Evolutionary conservation across 331 rosid species (phyloP), one percentile per base, ranked within the genome.

Genomic region (Acacia pycnantha): DNA sequence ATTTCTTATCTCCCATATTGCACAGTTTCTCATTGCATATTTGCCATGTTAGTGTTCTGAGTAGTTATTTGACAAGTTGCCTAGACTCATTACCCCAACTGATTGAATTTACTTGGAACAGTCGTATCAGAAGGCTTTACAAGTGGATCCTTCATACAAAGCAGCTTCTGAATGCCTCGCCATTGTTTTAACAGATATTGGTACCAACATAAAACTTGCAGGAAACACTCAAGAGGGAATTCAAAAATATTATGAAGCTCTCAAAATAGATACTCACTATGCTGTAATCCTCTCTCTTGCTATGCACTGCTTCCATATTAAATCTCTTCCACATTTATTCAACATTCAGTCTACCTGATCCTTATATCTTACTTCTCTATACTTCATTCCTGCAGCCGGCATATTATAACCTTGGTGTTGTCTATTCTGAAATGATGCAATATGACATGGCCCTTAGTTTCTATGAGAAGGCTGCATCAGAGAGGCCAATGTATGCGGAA

Each of bases 401-500:
- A 16, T 95, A 92, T 84, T 95, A 95, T 85, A 95, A 95, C 78
- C 99, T 95, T 80, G 99, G 99, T 21, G 99, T 95, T 83, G 97
- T 95, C 75, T 95, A 93, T 89, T 95, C 98, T 66, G 99, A 95
- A 88, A 90, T 93, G 97, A 93, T 90, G 99, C 97, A 95, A 88
- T 95, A 90, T 82, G 98, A 95, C 80, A 89, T 87, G 79, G 99
- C 99, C 78, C 99, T 95, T 76, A 79, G 67, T 85, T 95, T 90
- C 90, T 95, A 95, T 44, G 99, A 95, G 85, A 95, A 95, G 93
- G 99, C 99, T 80, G 97, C 98, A 77, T 74, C 87, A 8, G 99
- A 92, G 94, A 92, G 97, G 89, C 99, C 99, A 21, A 93, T 93
- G 98, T 95, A 95, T 88, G 98, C 99, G 74, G 99, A 95, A 85